These are phyloP conservation scores for Lepidium campestre DNA, from an alignment of 441 rosid genomes.

Conservation along the genomic window DNA sequence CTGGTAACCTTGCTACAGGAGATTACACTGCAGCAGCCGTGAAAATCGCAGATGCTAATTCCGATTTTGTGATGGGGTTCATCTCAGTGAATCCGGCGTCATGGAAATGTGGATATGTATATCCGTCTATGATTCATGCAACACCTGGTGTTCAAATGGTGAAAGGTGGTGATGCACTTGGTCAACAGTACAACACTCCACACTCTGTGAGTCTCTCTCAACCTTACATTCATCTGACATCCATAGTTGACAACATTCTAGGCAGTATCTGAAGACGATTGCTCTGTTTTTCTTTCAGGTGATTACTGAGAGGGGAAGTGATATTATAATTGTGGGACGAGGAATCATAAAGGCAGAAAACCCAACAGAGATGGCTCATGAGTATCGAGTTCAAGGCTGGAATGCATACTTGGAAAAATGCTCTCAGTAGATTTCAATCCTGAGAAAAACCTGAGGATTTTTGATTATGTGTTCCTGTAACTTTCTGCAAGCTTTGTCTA, in stretches of 20 bases:
- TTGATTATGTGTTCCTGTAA: constrained; percentile 3
- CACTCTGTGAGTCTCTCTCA: constrained; percentile 55
- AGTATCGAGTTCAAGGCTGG: constrained; percentile 92
- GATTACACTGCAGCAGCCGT: constrained; percentile 90
- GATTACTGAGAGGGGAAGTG: constrained; percentile 80
- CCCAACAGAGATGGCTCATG: constrained; percentile 70
- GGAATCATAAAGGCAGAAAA: constrained; percentile 85
- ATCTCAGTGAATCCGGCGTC: constrained; percentile 93
- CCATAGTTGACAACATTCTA: not conserved
- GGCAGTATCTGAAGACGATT: not conserved
- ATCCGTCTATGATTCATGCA: constrained; percentile 88
- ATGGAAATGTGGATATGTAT: constrained; percentile 78
- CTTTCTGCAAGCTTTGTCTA: not conserved
- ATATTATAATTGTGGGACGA: constrained; percentile 93
- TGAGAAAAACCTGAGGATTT: not conserved
- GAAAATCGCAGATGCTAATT: constrained; percentile 86
- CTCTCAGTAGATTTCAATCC: constrained; percentile 10
- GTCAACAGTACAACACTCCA: constrained; percentile 94
- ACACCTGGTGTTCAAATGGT: constrained; percentile 98
- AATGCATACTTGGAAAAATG: constrained; percentile 75
- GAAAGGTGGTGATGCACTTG: constrained; percentile 81
- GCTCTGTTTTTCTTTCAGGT: constrained; percentile 41
- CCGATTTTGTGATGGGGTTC: constrained; percentile 93
- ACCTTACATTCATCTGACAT: not conserved
- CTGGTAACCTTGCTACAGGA: constrained; percentile 90